Evolutionary conservation across 176 grass and related monocot genomes (phyloP).

Genomic region (Hsuehochloa calcarea): DNA sequence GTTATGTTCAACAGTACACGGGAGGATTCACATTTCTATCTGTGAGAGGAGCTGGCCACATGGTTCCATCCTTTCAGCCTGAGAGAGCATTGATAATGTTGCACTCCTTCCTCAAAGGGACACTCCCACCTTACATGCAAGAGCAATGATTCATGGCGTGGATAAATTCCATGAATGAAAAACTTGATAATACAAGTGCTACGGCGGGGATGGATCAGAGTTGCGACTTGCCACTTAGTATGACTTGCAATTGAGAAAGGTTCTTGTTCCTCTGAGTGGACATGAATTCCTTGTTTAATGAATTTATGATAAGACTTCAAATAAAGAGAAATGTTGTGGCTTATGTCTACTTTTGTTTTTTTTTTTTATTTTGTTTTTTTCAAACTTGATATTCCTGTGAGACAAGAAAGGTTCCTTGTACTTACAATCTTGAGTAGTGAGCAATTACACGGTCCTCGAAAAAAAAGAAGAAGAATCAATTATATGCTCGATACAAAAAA

Average conservation of each 20-base stretch:
- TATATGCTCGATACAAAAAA: too few relatives aligned
- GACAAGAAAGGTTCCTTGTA: too few relatives aligned
- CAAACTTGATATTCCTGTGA: not conserved
- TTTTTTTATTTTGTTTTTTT: not conserved
- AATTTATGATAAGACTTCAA: not conserved
- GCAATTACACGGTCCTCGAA: too few relatives aligned
- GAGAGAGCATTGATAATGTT: conserved; percentile 41
- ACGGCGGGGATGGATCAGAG: not conserved
- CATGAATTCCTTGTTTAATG: not conserved
- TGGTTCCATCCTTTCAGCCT: conserved; percentile 50
- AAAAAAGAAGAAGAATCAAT: too few relatives aligned
- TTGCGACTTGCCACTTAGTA: not conserved
- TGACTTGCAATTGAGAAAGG: not conserved
- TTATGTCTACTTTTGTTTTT: not conserved
- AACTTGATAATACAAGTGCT: not conserved
- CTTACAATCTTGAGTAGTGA: too few relatives aligned
- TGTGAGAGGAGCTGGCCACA: conserved; percentile 53
- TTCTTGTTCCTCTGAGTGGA: not conserved
- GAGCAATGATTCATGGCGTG: not conserved
- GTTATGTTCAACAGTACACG: conserved; percentile 47
- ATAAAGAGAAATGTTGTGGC: not conserved
- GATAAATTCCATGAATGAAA: not conserved
- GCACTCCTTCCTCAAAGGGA: conserved; percentile 36
- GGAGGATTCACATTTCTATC: conserved; percentile 45
- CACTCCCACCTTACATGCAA: conserved; percentile 33